Evolutionary conservation across 2,329 filamentous ascomycete genomes (phyloP), one percentile per base, ranked within the genome.

Genomic region (Dothideomycetidae sp.): DNA sequence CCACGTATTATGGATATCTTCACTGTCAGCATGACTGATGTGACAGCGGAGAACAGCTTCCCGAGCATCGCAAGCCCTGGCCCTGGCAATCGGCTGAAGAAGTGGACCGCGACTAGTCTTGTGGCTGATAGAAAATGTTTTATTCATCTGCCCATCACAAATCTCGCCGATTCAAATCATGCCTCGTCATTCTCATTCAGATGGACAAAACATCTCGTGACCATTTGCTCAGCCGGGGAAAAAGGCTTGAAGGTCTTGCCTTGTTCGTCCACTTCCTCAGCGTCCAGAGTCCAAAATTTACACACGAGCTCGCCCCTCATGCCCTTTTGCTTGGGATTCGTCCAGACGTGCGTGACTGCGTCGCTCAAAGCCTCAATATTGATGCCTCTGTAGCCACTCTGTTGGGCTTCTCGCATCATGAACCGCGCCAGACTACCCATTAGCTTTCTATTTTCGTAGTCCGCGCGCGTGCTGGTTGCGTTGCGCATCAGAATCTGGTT

Each of bases 391-490:
- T 47, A 61, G 1, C 58, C 58, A 38, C 45, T 45, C 23, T 29
- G 35, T 9, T 46, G 48, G 10, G 54, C 56, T 42, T 59, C 54
- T 7, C 52, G 47, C 54, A 59, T 60, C 39, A 60, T 30, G 46
- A 51, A 59, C 31, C 57, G 45, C 26, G 58, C 53, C 37, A 54
- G 37, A 2, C 44, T 49, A 19, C 45, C 49, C 58, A 60, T 59
- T 14, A 59, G 35, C 1, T 49, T 48, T 26, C 50, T 13, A 5
- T 55, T 54, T 30, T 51, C 52, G 29, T 59, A 59, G 14, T 58
- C 56, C 3, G 39, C 43, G 5, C 57, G 51, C 18, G 57, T 60
- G 26, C 49, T 46, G 9, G 58, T 61, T 7, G 53, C 53, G 40
- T 58, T 59, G 11, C 57, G 53, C 41, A 55, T 45, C 9, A 62